A percentile compares a stretch with the other conserved stretches of the same genome.
Evolutionary conservation across 2,329 filamentous ascomycete genomes (phyloP).

Genomic region (Cladorrhinum sp.): DNA sequence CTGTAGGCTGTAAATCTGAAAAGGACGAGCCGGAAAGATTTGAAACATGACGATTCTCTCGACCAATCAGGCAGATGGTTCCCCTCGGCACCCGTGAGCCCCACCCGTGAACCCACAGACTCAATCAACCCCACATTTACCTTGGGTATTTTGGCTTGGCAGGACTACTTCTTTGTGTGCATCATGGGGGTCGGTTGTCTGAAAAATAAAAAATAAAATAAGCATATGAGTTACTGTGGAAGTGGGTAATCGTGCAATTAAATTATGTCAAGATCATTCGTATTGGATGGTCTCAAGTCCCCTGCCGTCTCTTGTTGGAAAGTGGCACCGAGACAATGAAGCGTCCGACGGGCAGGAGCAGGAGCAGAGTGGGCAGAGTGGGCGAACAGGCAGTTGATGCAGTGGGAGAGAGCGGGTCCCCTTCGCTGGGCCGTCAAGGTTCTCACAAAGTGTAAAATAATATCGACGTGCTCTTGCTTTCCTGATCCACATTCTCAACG

Average conservation of each 20-base stretch:
- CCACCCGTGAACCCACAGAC: background rate
- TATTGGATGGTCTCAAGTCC: background rate
- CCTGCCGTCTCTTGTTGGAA: background rate
- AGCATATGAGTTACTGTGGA: background rate
- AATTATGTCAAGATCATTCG: background rate
- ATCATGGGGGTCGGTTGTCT: background rate
- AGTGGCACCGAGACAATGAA: constrained; percentile 1
- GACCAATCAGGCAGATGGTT: background rate
- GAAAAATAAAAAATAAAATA: background rate
- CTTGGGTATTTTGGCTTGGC: too few relatives aligned
- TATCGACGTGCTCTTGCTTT: constrained; percentile 16
- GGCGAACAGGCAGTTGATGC: background rate
- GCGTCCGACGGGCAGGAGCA: background rate
- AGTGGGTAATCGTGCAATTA: background rate
- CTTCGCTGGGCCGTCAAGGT: constrained; percentile 26
- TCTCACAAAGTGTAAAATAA: constrained; percentile 26
- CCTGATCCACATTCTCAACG: constrained; percentile 14
- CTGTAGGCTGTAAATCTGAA: background rate
- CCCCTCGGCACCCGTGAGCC: background rate
- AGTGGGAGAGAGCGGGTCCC: constrained; percentile 1
- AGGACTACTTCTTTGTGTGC: background rate
- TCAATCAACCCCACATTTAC: background rate
- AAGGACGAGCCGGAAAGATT: background rate
- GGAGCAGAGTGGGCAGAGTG: background rate
- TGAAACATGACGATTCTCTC: background rate